Evolutionary conservation across 129 eudicot genomes (phyloP).

Genomic region (Mikania micrantha): DNA sequence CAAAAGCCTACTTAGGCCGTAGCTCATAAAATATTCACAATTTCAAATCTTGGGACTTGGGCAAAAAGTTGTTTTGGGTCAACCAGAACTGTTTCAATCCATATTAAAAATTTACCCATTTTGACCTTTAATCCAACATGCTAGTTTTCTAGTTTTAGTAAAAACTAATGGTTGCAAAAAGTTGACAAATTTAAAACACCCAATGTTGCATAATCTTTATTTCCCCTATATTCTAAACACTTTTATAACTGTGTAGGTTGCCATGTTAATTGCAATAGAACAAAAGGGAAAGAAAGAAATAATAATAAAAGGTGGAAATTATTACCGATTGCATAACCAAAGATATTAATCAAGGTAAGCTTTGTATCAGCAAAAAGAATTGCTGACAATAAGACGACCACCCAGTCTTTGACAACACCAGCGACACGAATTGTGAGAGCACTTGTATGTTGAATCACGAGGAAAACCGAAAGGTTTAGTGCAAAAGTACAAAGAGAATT

Average conservation of each 20-base stretch:
- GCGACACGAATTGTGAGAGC: constrained; percentile 97
- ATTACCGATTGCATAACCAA: constrained; percentile 94
- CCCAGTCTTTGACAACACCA: constrained; percentile 99
- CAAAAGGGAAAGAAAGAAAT: not conserved
- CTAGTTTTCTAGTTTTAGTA: not conserved
- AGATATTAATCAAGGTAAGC: constrained; percentile 72
- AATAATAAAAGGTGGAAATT: not conserved
- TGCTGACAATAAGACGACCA: constrained; percentile 86
- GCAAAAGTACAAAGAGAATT: constrained; percentile 94
- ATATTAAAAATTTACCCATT: not conserved
- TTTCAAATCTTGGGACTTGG: no score
- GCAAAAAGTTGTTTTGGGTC: not conserved
- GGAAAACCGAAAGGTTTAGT: constrained; percentile 86
- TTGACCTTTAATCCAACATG: not conserved
- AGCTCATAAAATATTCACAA: not conserved
- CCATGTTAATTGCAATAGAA: not conserved
- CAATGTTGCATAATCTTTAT: not conserved
- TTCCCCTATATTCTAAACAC: not conserved
- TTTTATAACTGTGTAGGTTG: not conserved
- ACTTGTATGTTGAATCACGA: constrained; percentile 90
- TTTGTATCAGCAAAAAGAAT: constrained; percentile 91
- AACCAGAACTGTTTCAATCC: not conserved
- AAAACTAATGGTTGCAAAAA: not conserved
- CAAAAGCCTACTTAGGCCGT: not conserved
- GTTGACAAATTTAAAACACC: not conserved